Base-by-base conservation (phyloP, 2,329 filamentous ascomycete genomes). In the Phyllosticta citribraziliensis region DNA sequence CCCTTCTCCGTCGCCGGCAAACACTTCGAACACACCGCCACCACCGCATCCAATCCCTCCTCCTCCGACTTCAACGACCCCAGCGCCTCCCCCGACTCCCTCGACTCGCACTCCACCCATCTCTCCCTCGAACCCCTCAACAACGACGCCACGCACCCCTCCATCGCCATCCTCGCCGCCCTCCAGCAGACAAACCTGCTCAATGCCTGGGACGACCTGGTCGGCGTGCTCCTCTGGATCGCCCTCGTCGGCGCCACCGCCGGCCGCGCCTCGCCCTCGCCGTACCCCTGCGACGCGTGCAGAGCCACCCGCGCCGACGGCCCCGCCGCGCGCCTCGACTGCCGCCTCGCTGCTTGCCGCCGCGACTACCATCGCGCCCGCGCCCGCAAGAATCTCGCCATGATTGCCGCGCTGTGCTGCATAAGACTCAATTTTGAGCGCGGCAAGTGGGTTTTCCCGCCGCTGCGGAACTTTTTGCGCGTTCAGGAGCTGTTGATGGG, bases 211-310 rank as follows among this genome's bases (percentile, higher is more conserved):
- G 66, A 66, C n/a, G 64, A 67, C 30, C 64, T 73, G 58, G 65
- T 68, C 1, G 72, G 72, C 12, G 67, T 72, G 2, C 64, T 74
- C 4, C 69, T 71, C 58, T 73, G 68, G 66, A 65, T 69, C 19
- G 61, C 66, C 1, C 60, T 72, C 12, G 65, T 73, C 10, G 70
- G 67, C 25, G 66, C 67, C n/a, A 67, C 69, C 5, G 68, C 70
- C 9, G 67, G 67, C 12, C 60, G 60, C 52, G 51, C 52, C n/a
- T 22, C 55, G 2, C 33, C 51, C 33, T 57, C 59, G 59, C 52
- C 58, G 2, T 27, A 30, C 57, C 47, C 51, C 17, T 51, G 30
- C 22, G 54, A 24, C 24, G 25, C 55, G 17, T 47, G 50, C 14
- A 30, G 51, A 6, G 59, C 40, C 22, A 50, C 22, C 20, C 22